These are phyloP conservation scores for Metarhizium sp. DNA, from an alignment of 2,329 filamentous ascomycete genomes.

Conservation along the genomic window DNA sequence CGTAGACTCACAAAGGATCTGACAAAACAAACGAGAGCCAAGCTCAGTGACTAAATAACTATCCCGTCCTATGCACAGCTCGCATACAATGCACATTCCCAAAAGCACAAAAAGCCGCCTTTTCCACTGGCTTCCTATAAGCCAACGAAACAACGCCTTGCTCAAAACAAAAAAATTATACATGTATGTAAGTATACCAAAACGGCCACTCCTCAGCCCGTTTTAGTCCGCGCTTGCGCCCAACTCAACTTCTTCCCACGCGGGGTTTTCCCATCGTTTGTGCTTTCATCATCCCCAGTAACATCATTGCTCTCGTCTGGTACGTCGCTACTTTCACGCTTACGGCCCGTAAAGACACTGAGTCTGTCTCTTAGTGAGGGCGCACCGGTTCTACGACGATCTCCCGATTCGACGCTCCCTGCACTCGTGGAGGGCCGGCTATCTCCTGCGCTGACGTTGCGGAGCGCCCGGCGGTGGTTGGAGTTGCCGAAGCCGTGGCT, in stretches of 20 bases:
- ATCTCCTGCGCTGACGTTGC: slow-evolving; percentile 10
- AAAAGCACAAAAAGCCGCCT: background rate
- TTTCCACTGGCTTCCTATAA: background rate
- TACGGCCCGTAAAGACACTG: slow-evolving; percentile 22
- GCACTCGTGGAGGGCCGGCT: slow-evolving; percentile 23
- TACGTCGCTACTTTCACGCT: slow-evolving; percentile 14
- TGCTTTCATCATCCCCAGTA: slow-evolving; percentile 12
- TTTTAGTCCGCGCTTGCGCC: slow-evolving; percentile 11
- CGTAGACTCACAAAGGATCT: too few species aligned
- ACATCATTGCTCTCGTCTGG: slow-evolving; percentile 11
- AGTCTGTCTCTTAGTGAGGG: slow-evolving; percentile 26
- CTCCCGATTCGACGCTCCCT: slow-evolving; percentile 15
- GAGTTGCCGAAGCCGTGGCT: slow-evolving; percentile 19
- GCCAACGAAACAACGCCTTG: background rate
- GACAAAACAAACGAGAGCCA: background rate
- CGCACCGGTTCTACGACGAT: slow-evolving; percentile 19
- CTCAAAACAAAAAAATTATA: background rate
- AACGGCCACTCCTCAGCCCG: slow-evolving; percentile 6
- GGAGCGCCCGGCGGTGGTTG: slow-evolving; percentile 9
- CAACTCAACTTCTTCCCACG: slow-evolving; percentile 7
- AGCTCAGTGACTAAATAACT: background rate
- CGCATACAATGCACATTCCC: background rate
- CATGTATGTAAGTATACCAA: background rate
- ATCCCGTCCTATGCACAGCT: background rate
- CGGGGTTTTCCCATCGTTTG: slow-evolving; percentile 4